phyloP scores from a whole-genome alignment of 2,329 filamentous ascomycete genomes.

The Ascochyta koolunga region DNA sequence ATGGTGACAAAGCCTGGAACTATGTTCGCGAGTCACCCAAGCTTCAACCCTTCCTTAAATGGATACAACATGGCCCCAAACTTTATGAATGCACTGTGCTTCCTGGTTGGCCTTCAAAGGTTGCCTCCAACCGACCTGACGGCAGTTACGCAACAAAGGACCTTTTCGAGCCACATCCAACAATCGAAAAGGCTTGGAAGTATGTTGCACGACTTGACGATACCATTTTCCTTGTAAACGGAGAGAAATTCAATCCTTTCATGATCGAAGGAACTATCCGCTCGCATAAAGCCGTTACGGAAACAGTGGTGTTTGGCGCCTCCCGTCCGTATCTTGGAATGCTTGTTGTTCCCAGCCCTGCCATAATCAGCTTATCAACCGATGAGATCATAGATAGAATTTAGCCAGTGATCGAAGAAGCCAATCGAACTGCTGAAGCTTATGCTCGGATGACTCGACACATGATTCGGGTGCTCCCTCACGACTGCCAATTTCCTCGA shows the following conservation, averaged over 20 bases:
- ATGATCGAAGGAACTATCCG: slow-evolving; percentile 61
- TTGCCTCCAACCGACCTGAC: slow-evolving; percentile 27
- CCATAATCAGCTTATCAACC: slow-evolving; percentile 48
- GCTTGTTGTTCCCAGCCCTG: slow-evolving; percentile 59
- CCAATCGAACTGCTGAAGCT: slow-evolving; percentile 56
- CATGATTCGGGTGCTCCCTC: slow-evolving; percentile 58
- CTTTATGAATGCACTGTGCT: slow-evolving; percentile 51
- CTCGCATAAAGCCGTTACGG: slow-evolving; percentile 59
- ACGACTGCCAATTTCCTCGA: slow-evolving; percentile 55
- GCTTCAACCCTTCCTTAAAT: slow-evolving; percentile 52
- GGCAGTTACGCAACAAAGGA: slow-evolving; percentile 45
- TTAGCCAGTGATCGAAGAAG: slow-evolving; percentile 57
- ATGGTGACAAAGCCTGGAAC: slow-evolving; percentile 65
- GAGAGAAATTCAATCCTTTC: slow-evolving; percentile 58
- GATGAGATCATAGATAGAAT: slow-evolving; percentile 56
- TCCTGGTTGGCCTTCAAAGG: slow-evolving; percentile 46
- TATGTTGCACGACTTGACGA: slow-evolving; percentile 56
- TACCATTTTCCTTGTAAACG: slow-evolving; percentile 55
- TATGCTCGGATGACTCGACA: slow-evolving; percentile 62
- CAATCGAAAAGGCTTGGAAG: slow-evolving; percentile 53
- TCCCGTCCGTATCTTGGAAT: slow-evolving; percentile 60
- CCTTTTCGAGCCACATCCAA: slow-evolving; percentile 54
- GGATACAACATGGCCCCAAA: slow-evolving; percentile 45
- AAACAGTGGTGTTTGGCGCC: slow-evolving; percentile 64
- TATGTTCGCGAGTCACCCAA: slow-evolving; percentile 57